Evolutionary conservation across 768 basidiomycete species (phyloP).

Genomic region (Auriculariales sp.): DNA sequence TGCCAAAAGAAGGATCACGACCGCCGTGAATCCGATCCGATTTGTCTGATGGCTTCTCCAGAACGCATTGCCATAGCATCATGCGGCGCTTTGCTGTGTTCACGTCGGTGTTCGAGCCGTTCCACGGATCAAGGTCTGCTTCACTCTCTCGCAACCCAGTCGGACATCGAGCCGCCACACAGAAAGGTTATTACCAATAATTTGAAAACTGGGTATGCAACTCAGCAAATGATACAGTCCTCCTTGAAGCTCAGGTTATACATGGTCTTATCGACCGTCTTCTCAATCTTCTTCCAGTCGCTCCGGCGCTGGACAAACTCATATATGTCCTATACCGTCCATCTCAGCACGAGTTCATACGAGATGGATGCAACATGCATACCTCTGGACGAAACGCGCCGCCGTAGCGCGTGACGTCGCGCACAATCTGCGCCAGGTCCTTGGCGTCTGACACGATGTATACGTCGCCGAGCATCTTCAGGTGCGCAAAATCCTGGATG

Average conservation of each 20-base stretch:
- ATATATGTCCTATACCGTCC: conserved; percentile 59
- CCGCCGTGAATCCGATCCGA: no score
- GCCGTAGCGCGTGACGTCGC: conserved; percentile 91
- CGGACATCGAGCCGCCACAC: no score
- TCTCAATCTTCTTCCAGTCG: conserved; percentile 99
- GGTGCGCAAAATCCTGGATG: conserved; percentile 61
- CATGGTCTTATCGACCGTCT: conserved; percentile 89
- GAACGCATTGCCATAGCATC: no score
- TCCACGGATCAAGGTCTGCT: no score
- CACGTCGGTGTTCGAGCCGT: no score
- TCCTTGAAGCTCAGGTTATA: conserved; percentile 88
- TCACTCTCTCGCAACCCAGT: no score
- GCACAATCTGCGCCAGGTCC: conserved; percentile 88
- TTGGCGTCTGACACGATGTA: conserved; percentile 93
- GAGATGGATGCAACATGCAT: conserved; percentile 8
- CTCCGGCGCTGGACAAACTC: conserved; percentile 90
- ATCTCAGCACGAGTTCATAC: background rate
- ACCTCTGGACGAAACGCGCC: conserved; percentile 93
- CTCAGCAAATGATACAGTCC: conserved; percentile 50
- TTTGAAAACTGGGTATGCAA: background rate
- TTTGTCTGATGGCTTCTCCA: no score
- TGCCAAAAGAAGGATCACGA: no score
- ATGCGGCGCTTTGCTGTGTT: no score
- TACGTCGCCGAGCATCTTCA: conserved; percentile 96
- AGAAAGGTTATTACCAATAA: no score